Conservation (phyloP, 2,329 filamentous ascomycete genomes). For the Aspergillus nomiae region DNA sequence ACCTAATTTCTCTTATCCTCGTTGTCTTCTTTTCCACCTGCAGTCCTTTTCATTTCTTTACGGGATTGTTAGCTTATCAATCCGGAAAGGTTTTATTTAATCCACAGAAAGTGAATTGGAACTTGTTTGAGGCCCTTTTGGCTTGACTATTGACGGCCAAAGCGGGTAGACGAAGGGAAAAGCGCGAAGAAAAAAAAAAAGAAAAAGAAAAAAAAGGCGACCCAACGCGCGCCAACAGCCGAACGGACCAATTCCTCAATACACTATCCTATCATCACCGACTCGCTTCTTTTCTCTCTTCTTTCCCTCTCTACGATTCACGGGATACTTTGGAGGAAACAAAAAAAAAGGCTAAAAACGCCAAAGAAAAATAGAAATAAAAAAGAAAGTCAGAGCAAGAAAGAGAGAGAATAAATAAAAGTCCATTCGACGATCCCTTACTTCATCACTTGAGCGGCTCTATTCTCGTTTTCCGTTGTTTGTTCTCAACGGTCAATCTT, state of each 20-base stretch:
- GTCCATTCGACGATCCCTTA: constrained; percentile 10
- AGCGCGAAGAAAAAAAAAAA: constrained; percentile 14
- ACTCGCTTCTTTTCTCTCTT: constrained; percentile 14
- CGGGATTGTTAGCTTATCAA: constrained; percentile 5
- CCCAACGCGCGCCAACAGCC: constrained; percentile 24
- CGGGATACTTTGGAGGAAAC: constrained; percentile 25
- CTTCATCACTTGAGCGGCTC: constrained; percentile 15
- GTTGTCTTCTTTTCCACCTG: background rate
- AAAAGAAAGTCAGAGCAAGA: constrained; percentile 11
- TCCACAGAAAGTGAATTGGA: background rate
- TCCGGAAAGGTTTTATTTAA: constrained; percentile 1
- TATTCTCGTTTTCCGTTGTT: constrained; percentile 14
- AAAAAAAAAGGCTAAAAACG: constrained; percentile 12
- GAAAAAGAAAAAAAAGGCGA: constrained; percentile 15
- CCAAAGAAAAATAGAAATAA: constrained; percentile 16
- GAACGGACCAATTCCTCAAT: constrained; percentile 17
- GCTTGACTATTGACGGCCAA: constrained; percentile 5
- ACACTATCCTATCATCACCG: constrained; percentile 8
- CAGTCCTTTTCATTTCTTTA: constrained; percentile 9
- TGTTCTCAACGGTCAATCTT: constrained; percentile 13
- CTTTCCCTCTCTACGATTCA: constrained; percentile 31
- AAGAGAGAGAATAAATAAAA: constrained; percentile 11
- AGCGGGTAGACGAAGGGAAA: constrained; percentile 12
- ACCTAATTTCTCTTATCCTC: constrained; percentile 12
- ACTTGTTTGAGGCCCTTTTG: constrained; percentile 6